Conservation (phyloP, 768 basidiomycete genomes). For the Rhizopogon vinicolor region DNA sequence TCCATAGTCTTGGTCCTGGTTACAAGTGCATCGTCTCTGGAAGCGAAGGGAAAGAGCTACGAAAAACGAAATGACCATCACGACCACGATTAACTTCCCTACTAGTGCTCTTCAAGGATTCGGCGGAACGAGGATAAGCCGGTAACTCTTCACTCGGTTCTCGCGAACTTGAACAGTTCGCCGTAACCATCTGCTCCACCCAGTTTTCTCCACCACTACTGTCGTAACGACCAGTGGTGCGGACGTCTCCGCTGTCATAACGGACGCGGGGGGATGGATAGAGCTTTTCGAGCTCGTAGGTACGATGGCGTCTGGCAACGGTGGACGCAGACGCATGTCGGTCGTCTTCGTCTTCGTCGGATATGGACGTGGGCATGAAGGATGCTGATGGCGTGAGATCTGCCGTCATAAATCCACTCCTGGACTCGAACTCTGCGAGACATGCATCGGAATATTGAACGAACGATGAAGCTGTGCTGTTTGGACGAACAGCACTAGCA, state of each 20-base stretch:
- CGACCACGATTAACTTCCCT: not conserved
- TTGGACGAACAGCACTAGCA: not conserved
- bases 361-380: not conserved
- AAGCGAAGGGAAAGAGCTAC: not conserved
- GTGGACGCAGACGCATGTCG: not conserved
- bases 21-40: not conserved
- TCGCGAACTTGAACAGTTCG: not conserved
- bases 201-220: not conserved
- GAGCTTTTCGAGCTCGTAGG: not conserved
- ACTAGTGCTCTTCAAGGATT: not conserved
- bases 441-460: not conserved
- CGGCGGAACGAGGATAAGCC: not conserved
- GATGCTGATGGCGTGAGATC: not conserved
- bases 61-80: not conserved
- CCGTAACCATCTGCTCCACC: not conserved
- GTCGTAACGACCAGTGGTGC: not conserved
- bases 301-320: not conserved
- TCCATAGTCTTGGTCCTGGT: not conserved
- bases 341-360: not conserved
- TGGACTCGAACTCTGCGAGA: not conserved
- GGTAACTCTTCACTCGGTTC: slow-evolving; percentile 1
- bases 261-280: not conserved
- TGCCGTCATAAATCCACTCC: not conserved
- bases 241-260: no score
- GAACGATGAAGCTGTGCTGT: not conserved